Base-by-base conservation (phyloP, 169 alveolate genomes). In the Eimeria praecox region DNA sequence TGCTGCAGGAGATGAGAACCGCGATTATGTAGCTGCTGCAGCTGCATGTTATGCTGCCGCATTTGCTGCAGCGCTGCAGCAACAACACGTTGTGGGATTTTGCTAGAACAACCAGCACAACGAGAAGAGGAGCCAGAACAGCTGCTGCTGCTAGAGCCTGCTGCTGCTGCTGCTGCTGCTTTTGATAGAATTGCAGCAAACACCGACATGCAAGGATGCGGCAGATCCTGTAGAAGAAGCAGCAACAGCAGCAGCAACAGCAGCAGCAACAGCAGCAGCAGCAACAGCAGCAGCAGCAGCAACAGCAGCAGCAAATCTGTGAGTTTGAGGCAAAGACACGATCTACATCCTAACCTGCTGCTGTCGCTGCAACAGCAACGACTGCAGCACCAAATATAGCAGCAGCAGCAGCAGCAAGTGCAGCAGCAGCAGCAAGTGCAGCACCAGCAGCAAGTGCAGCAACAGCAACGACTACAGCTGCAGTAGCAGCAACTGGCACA, bases 171-270 rank as follows among this genome's bases (percentile, higher is more conserved):
- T 5, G 64, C 64, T 10, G 89, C 89, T 0, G 89, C 89, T 33
- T 38, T 44, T 5, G 42, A 12, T 35, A 78, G 89, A 8, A 78
- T 59, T 20, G 38, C 30, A 59, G 64, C 89, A 33, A 78, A 78
- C 27, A 78, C 62, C n/a, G 66, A 6, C 89, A 78, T 42, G 64
- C 89, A 78, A 18, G 89, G 89, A 3, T 78, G 89, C 33, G 89
- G 89, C 89, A 78, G 89, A 14, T 42, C 66, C 89, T 78, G 89
- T n/a, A n/a, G n/a, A n/a, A n/a, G n/a, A n/a, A n/a, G n/a, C n/a
- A n/a, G n/a, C n/a, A n/a, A n/a, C 22, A 38, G 24, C 20, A 42
- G 9, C 30, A 78, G 42, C 66, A 78, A 42, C 40, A 44, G 64
- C 38, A 40, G 52, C 35, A 73, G 33, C 6, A 64, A 64, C 22